These are phyloP conservation scores for Misopates orontium DNA, from an alignment of 257 asterid genomes.

Conservation along the genomic window DNA sequence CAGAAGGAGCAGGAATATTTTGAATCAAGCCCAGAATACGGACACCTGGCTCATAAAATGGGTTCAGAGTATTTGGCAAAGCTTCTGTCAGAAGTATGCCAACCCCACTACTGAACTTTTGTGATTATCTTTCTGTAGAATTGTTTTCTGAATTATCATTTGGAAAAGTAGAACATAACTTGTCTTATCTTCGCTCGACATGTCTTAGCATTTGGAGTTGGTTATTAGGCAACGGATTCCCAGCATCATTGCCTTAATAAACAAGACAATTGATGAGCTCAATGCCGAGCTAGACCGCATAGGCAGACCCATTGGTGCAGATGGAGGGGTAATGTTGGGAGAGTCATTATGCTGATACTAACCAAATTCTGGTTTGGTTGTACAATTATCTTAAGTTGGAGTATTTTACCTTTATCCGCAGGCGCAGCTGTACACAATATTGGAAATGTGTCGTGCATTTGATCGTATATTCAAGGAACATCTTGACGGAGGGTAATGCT, in stretches of 20 bases:
- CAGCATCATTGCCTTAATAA: slow-evolving; percentile 85
- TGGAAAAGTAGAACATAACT: neutral
- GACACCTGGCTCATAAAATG: slow-evolving; percentile 91
- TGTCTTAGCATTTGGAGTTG: slow-evolving; percentile 81
- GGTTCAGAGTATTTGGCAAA: slow-evolving; percentile 95
- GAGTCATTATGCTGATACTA: slow-evolving; percentile 19
- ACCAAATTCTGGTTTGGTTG: slow-evolving; percentile 7
- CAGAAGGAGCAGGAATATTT: slow-evolving; percentile 86
- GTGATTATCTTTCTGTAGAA: neutral
- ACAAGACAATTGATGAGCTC: slow-evolving; percentile 90
- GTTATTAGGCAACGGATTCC: slow-evolving; percentile 95
- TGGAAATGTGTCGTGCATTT: slow-evolving; percentile 97
- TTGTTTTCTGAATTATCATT: slow-evolving; percentile 20
- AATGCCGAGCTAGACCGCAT: slow-evolving; percentile 94
- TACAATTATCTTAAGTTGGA: slow-evolving; percentile 20
- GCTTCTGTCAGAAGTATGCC: slow-evolving; percentile 69
- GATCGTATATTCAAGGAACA: slow-evolving; percentile 87
- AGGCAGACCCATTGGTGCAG: slow-evolving; percentile 87
- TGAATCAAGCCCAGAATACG: slow-evolving; percentile 91
- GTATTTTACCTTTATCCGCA: slow-evolving; percentile 36
- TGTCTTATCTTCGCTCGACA: slow-evolving; percentile 20
- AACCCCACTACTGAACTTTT: slow-evolving; percentile 21
- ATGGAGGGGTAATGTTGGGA: slow-evolving; percentile 83
- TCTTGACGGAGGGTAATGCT: slow-evolving; percentile 90
- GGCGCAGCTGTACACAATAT: slow-evolving; percentile 91